Evolutionary conservation across 768 basidiomycete genomes (phyloP).

Genomic region (Hericium alpestre): DNA sequence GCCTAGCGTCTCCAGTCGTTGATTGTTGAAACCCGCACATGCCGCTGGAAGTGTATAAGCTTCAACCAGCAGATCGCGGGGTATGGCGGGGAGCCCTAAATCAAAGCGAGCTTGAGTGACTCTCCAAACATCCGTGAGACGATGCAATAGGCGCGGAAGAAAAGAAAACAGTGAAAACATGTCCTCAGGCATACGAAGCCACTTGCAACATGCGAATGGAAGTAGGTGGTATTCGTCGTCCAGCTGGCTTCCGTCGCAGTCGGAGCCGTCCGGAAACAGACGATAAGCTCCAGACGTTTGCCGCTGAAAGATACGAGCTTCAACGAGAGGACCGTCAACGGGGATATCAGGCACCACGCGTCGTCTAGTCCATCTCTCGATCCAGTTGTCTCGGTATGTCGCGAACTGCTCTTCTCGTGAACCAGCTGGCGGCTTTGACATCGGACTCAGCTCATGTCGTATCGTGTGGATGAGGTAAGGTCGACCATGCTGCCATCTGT

Average conservation of each 20-base stretch:
- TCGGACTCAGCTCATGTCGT: conserved; percentile 55
- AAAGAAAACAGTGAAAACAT: conserved; percentile 29
- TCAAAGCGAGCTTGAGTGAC: conserved; percentile 38
- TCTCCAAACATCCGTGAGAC: conserved; percentile 56
- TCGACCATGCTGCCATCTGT: conserved; percentile 44
- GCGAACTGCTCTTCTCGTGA: conserved; percentile 35
- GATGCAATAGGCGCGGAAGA: conserved; percentile 60
- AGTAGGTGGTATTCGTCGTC: conserved; percentile 18
- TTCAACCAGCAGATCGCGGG: conserved; percentile 49
- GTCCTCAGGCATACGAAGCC: conserved; percentile 41
- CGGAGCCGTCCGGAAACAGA: conserved; percentile 23
- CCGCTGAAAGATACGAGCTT: conserved; percentile 36
- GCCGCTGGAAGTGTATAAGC: conserved; percentile 69
- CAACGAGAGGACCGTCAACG: conserved; percentile 50
- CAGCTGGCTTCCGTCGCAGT: background rate
- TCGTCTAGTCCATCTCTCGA: conserved; percentile 43
- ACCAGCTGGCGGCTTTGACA: conserved; percentile 43
- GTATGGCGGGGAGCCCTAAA: conserved; percentile 53
- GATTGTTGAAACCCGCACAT: conserved; percentile 60
- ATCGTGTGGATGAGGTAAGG: conserved; percentile 45
- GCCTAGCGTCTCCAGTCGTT: conserved; percentile 79
- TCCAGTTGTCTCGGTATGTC: conserved; percentile 54
- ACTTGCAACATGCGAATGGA: conserved; percentile 38
- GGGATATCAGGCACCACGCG: conserved; percentile 32
- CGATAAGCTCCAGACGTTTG: conserved; percentile 23